Conservation (phyloP, 202 grass and related monocot genomes). For the Panicum virgatum region DNA sequence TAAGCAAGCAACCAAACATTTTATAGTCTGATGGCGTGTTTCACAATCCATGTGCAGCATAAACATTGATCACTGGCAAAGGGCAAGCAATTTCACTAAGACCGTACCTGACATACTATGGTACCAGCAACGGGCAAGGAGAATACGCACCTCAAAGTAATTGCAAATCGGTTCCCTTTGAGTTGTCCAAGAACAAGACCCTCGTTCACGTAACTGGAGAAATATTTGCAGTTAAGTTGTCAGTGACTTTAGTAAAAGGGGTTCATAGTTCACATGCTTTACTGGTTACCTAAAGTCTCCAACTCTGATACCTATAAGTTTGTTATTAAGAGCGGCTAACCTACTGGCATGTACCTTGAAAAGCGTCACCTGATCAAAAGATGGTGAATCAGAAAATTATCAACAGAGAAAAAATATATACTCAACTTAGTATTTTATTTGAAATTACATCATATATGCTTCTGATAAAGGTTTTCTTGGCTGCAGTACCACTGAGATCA, state of each 20-base stretch:
- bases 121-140: not conserved
- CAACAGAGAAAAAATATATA: not conserved
- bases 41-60: not conserved
- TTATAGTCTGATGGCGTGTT: not conserved
- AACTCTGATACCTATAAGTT: slow-evolving; percentile 78
- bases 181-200: slow-evolving; percentile 89
- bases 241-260: slow-evolving; percentile 5
- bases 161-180: slow-evolving; percentile 79
- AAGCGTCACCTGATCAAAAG: slow-evolving; percentile 73
- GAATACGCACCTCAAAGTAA: slow-evolving; percentile 79
- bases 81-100: not conserved
- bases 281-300: slow-evolving; percentile 84
- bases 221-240: slow-evolving; percentile 24
- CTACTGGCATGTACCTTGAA: slow-evolving; percentile 83
- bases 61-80: slow-evolving; percentile 14
- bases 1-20: not conserved
- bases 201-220: slow-evolving; percentile 78
- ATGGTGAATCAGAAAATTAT: slow-evolving; percentile 17
- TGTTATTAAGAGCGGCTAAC: slow-evolving; percentile 77
- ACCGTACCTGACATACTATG: not conserved
- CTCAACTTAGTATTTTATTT: not conserved
- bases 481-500: not conserved
- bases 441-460: not conserved
- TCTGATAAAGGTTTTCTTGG: not conserved
- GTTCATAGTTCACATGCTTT: slow-evolving; percentile 23